phyloP scores from a whole-genome alignment of 2,329 filamentous ascomycete genomes.

The Dactylellina parvicollis region DNA sequence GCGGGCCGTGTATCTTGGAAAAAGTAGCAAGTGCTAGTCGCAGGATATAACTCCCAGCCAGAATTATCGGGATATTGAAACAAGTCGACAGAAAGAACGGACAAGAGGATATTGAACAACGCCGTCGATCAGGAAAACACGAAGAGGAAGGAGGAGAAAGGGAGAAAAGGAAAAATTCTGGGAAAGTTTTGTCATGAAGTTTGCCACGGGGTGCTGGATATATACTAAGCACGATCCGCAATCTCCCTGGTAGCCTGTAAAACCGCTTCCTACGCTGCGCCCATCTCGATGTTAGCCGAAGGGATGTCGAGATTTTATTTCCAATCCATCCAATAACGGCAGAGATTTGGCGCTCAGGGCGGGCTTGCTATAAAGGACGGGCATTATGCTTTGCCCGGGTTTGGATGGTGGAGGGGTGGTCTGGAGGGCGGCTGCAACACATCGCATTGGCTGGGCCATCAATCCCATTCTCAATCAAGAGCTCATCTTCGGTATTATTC shows the following conservation, averaged over 20 bases:
- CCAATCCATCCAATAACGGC: slow-evolving; percentile 41
- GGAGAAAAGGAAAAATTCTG: slow-evolving; percentile 12
- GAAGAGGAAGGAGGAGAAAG: slow-evolving; percentile 12
- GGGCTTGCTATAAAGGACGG: slow-evolving; percentile 26
- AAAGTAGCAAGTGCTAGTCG: slow-evolving; percentile 9
- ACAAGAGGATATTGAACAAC: slow-evolving; percentile 51
- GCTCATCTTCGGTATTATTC: slow-evolving; percentile 16
- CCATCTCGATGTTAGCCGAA: slow-evolving; percentile 39
- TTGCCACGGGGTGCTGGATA: slow-evolving; percentile 47
- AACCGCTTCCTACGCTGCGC: slow-evolving; percentile 28
- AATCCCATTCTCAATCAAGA: slow-evolving; percentile 5
- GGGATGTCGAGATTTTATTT: slow-evolving; percentile 53
- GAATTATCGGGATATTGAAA: slow-evolving; percentile 37
- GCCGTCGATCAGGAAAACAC: slow-evolving; percentile 44
- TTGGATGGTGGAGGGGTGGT: slow-evolving; percentile 38
- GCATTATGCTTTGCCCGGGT: slow-evolving; percentile 51
- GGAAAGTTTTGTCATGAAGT: slow-evolving; percentile 29
- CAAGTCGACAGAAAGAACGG: slow-evolving; percentile 37
- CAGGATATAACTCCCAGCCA: slow-evolving; percentile 40
- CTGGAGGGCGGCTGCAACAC: slow-evolving; percentile 52
- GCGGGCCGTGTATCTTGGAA: neutral
- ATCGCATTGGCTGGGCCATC: slow-evolving; percentile 32
- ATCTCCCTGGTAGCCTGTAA: slow-evolving; percentile 51
- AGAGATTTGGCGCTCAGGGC: slow-evolving; percentile 49
- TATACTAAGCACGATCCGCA: slow-evolving; percentile 42